phyloP scores from a whole-genome alignment of 306 rosid species.

The Acacia melanoxylon region DNA sequence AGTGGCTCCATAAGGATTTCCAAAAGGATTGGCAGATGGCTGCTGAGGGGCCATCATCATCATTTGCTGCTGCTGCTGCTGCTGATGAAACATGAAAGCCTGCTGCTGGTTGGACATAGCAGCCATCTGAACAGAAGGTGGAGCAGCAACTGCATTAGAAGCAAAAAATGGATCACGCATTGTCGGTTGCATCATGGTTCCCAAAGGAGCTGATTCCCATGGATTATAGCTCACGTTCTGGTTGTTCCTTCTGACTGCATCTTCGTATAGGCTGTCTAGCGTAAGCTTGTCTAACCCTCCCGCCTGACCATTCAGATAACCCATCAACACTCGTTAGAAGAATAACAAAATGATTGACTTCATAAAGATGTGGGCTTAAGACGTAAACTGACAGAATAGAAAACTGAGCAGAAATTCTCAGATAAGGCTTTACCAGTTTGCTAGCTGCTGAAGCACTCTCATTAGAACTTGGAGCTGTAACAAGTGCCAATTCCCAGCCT shows the following conservation, averaged over 20 bases:
- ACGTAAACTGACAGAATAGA: background rate
- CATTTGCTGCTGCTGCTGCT: conserved; percentile 63
- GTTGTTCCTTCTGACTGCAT: conserved; percentile 86
- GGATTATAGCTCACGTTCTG: conserved; percentile 93
- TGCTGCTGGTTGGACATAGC: conserved; percentile 91
- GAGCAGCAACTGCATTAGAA: conserved; percentile 70
- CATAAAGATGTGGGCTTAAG: background rate
- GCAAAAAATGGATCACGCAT: conserved; percentile 79
- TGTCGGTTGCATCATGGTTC: conserved; percentile 67
- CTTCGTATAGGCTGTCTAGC: conserved; percentile 92
- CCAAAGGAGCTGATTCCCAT: conserved; percentile 76
- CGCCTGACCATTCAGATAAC: conserved; percentile 54
- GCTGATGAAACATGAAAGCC: conserved; percentile 69
- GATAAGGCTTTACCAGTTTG: conserved; percentile 65
- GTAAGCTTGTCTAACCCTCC: conserved; percentile 97
- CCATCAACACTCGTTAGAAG: conserved; percentile 29
- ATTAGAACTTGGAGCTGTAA: conserved; percentile 93
- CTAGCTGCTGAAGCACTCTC: conserved; percentile 76
- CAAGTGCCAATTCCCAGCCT: conserved; percentile 99
- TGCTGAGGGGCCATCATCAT: conserved; percentile 80
- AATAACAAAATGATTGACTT: background rate
- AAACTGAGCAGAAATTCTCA: background rate
- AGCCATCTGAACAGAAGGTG: conserved; percentile 90
- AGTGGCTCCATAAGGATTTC: conserved; percentile 72
- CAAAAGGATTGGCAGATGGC: conserved; percentile 74